These are phyloP conservation scores for Platanthera guangdongensis DNA, from an alignment of 106 monocot species.

Conservation along the genomic window DNA sequence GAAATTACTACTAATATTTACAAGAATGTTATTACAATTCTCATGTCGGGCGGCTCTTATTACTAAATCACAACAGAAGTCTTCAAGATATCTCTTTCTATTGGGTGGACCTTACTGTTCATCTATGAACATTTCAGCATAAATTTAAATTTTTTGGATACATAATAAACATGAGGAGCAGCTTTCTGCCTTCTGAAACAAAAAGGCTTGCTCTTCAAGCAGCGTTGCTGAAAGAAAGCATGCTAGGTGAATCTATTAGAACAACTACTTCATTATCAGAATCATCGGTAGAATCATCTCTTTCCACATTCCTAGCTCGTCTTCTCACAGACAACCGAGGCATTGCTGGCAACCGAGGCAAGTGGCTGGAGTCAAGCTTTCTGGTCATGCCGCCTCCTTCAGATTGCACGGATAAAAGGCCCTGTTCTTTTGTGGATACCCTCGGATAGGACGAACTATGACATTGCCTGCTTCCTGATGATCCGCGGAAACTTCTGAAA, in stretches of 20 bases:
- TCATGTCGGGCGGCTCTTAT: too few relatives aligned
- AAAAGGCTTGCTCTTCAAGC: neutral
- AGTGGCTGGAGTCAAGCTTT: constrained; percentile 18
- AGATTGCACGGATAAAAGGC: constrained; percentile 49
- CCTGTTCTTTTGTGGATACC: constrained; percentile 24
- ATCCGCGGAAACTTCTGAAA: constrained; percentile 16
- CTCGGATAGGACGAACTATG: constrained; percentile 49
- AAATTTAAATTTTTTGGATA: too few relatives aligned
- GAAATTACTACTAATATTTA: too few relatives aligned
- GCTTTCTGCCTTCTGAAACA: too few relatives aligned
- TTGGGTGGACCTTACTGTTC: too few relatives aligned
- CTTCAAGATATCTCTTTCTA: too few relatives aligned
- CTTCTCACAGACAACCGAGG: constrained; percentile 16
- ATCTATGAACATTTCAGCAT: too few relatives aligned
- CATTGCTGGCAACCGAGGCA: constrained; percentile 5
- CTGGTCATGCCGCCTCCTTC: constrained; percentile 46
- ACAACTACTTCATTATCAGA: constrained; percentile 69
- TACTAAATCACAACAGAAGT: too few relatives aligned
- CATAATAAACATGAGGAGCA: too few relatives aligned
- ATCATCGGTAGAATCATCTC: constrained; percentile 67
- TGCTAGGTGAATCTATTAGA: constrained; percentile 79
- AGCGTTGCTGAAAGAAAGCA: constrained; percentile 35
- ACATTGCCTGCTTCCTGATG: neutral
- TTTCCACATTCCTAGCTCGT: neutral
- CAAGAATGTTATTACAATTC: too few relatives aligned